phyloP scores from a whole-genome alignment of 2,329 filamentous ascomycete genomes.

The Claviceps paspali region DNA sequence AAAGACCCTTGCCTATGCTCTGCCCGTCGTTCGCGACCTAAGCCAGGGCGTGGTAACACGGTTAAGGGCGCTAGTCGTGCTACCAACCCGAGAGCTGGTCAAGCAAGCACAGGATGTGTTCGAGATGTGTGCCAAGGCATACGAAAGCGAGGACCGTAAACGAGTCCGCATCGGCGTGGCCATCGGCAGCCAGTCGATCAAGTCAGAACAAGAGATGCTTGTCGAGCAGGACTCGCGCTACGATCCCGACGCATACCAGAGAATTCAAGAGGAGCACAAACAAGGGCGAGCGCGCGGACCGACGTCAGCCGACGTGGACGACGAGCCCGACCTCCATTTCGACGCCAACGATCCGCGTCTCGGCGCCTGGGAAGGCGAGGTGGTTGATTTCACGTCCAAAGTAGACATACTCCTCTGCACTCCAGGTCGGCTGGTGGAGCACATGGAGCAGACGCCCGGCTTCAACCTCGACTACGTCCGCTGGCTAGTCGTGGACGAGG shows the following conservation, averaged over 20 bases:
- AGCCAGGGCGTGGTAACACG: slow-evolving; percentile 47
- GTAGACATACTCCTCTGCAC: slow-evolving; percentile 86
- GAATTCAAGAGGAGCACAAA: slow-evolving; percentile 12
- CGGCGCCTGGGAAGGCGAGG: slow-evolving; percentile 28
- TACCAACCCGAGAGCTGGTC: slow-evolving; percentile 84
- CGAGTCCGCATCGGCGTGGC: slow-evolving; percentile 67
- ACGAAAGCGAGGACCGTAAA: slow-evolving; percentile 39
- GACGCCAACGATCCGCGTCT: slow-evolving; percentile 16
- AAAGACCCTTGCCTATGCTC: slow-evolving; percentile 81
- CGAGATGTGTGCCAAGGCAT: slow-evolving; percentile 54
- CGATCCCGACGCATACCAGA: slow-evolving; percentile 40
- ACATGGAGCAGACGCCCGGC: slow-evolving; percentile 68
- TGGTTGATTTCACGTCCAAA: slow-evolving; percentile 51
- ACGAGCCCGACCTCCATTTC: slow-evolving; percentile 7
- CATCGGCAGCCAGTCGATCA: slow-evolving; percentile 64
- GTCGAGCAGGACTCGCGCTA: slow-evolving; percentile 38
- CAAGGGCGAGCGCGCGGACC: slow-evolving; percentile 4
- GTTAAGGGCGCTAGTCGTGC: slow-evolving; percentile 66
- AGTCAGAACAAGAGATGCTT: slow-evolving; percentile 39
- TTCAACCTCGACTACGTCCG: slow-evolving; percentile 65
- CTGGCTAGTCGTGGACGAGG: slow-evolving; percentile 89
- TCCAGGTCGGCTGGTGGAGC: slow-evolving; percentile 81
- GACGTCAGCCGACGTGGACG: slow-evolving; percentile 8
- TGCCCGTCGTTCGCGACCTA: slow-evolving; percentile 71
- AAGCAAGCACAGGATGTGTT: slow-evolving; percentile 69